Conservation (phyloP, 352 stramenopile genomes). For the Globisporangium echinulatum region DNA sequence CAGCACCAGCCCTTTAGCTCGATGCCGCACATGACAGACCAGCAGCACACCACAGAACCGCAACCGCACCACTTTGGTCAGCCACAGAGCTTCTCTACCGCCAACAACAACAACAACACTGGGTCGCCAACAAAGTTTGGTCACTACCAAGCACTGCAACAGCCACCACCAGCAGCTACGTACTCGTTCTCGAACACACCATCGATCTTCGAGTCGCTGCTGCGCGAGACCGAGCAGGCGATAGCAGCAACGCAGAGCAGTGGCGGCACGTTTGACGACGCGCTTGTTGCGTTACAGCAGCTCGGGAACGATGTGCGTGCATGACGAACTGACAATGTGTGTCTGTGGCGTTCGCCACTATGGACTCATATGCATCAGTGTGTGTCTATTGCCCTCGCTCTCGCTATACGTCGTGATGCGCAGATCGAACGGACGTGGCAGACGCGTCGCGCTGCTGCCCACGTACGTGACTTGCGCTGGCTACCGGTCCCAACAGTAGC, state of each 20-base stretch:
- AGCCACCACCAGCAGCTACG: neutral
- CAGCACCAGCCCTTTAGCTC: neutral
- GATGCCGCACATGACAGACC: too few species aligned
- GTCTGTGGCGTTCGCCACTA: neutral
- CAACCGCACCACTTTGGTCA: neutral
- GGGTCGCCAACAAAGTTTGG: slow-evolving; percentile 10
- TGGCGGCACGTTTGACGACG: slow-evolving; percentile 26
- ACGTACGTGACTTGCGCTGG: neutral
- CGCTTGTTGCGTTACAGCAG: slow-evolving; percentile 30
- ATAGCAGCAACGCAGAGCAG: slow-evolving; percentile 15
- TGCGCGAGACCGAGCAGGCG: slow-evolving; percentile 26
- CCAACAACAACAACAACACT: too few species aligned
- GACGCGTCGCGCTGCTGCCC: slow-evolving; percentile 7
- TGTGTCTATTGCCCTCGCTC: neutral
- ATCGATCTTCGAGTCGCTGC: slow-evolving; percentile 45
- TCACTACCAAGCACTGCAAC: neutral
- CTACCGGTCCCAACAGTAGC: neutral
- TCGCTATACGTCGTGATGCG: neutral
- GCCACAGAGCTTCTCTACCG: neutral
- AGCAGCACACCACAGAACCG: too few species aligned
- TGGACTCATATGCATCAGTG: neutral
- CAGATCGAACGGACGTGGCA: slow-evolving; percentile 18
- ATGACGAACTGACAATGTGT: slow-evolving; percentile 2
- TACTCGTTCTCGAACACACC: slow-evolving; percentile 18
- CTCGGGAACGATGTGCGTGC: slow-evolving; percentile 26